phyloP scores from a whole-genome alignment of 371 early-diverging fungal genomes.

The Hamiltosporidium magnivora region DNA sequence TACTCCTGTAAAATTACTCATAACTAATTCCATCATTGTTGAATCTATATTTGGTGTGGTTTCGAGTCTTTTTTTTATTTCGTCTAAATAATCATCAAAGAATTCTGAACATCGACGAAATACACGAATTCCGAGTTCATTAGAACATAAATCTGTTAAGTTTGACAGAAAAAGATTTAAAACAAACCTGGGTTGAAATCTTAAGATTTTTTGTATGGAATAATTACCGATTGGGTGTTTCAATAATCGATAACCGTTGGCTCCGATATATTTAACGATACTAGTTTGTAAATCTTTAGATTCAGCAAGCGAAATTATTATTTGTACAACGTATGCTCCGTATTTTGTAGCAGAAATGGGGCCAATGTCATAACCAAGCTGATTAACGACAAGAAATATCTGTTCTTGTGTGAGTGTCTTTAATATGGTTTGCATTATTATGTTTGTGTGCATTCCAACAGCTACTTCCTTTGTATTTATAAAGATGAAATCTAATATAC shows the following conservation, averaged over 20 bases:
- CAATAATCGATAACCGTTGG: constrained; percentile 40
- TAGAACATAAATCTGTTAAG: not conserved
- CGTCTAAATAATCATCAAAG: not conserved
- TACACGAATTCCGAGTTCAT: not conserved
- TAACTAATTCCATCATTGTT: too few relatives aligned
- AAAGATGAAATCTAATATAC: constrained; percentile 16
- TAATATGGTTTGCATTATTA: constrained; percentile 46
- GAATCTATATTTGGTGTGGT: too few relatives aligned
- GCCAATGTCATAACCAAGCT: constrained; percentile 40
- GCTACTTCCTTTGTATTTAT: constrained; percentile 40
- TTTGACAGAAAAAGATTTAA: not conserved
- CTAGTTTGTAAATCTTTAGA: constrained; percentile 19
- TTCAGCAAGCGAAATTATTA: constrained; percentile 28
- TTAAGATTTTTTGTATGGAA: constrained; percentile 48
- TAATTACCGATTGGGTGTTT: constrained; percentile 56
- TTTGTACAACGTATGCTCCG: constrained; percentile 56
- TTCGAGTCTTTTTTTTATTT: not conserved
- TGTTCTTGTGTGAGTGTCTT: constrained; percentile 27
- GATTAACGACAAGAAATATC: constrained; percentile 20
- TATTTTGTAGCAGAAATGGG: constrained; percentile 53
- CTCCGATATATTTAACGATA: constrained; percentile 31
- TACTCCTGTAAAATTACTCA: too few relatives aligned
- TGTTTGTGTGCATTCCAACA: constrained; percentile 49
- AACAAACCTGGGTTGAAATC: constrained; percentile 7
- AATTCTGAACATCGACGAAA: not conserved